Evolutionary conservation across 257 asterid genomes (phyloP).

Genomic region (Ilex asprella): DNA sequence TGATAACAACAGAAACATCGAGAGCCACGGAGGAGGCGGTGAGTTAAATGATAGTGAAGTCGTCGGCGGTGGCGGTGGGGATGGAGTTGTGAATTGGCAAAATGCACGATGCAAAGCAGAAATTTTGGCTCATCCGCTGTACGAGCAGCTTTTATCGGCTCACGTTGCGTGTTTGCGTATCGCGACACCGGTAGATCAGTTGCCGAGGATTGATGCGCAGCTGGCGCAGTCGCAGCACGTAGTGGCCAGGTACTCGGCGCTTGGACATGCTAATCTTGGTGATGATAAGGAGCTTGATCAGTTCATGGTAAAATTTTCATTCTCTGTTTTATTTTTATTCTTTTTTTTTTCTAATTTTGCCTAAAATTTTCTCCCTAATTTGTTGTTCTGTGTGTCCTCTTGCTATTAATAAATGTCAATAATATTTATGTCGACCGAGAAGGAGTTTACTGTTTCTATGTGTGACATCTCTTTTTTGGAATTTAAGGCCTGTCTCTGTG

Average conservation of each 20-base stretch:
- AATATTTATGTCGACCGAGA: too few relatives aligned
- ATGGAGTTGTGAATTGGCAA: conserved; percentile 51
- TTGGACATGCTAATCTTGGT: conserved; percentile 42
- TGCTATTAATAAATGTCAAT: too few relatives aligned
- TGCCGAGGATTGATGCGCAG: conserved; percentile 90
- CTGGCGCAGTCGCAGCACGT: conserved; percentile 65
- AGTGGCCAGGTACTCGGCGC: conserved; percentile 41
- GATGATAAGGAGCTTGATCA: conserved; percentile 62
- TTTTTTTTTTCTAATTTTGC: background rate
- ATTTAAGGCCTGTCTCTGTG: too few relatives aligned
- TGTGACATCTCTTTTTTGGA: too few relatives aligned
- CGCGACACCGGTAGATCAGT: conserved; percentile 98
- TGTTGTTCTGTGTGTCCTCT: too few relatives aligned
- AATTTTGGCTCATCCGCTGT: conserved; percentile 54
- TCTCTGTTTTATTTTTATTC: background rate
- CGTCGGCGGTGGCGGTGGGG: conserved; percentile 12
- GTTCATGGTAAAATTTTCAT: conserved; percentile 40
- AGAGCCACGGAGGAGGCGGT: background rate
- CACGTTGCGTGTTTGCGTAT: conserved; percentile 91
- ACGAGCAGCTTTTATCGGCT: conserved; percentile 82
- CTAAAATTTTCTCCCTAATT: background rate
- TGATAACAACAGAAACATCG: conserved; percentile 2
- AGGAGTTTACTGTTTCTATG: too few relatives aligned
- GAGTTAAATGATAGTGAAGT: conserved; percentile 9
- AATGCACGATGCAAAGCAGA: conserved; percentile 52